phyloP scores from a whole-genome alignment of 257 asterid genomes.

The Solanum lycopersicoides region DNA sequence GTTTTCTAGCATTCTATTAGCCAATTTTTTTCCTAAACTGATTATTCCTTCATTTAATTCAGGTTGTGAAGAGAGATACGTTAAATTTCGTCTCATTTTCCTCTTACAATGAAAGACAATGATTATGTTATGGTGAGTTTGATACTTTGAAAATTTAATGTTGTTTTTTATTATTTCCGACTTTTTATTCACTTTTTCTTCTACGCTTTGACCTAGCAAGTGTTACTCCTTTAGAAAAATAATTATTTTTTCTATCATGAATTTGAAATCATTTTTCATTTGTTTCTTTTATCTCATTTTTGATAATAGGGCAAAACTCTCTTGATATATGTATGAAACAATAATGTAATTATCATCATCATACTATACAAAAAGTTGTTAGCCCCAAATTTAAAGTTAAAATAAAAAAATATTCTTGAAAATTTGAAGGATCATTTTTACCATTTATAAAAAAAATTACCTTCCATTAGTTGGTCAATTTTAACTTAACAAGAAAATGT shows the following conservation, averaged over 20 bases:
- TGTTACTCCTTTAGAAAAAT: neutral
- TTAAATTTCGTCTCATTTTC: neutral
- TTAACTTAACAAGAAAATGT: too few relatives aligned
- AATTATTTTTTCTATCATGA: too few relatives aligned
- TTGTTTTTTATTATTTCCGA: too few relatives aligned
- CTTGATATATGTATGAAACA: neutral
- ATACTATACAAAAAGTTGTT: neutral
- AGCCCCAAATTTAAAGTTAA: neutral
- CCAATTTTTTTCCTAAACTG: neutral
- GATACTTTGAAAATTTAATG: neutral
- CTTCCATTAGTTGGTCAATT: neutral
- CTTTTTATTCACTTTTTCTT: neutral
- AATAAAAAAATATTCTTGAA: neutral
- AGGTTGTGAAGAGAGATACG: neutral
- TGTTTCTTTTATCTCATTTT: neutral
- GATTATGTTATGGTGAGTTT: neutral
- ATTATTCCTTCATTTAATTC: too few relatives aligned
- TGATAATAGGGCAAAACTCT: too few relatives aligned
- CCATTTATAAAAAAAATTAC: too few relatives aligned
- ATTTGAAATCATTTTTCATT: too few relatives aligned
- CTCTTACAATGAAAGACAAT: neutral
- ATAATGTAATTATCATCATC: neutral
- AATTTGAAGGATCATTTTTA: neutral
- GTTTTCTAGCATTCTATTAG: neutral
- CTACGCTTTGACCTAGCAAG: neutral